These are phyloP conservation scores for Metschnikowia corniflorae DNA, from an alignment of 805 yeast species.

Conservation along the genomic window DNA sequence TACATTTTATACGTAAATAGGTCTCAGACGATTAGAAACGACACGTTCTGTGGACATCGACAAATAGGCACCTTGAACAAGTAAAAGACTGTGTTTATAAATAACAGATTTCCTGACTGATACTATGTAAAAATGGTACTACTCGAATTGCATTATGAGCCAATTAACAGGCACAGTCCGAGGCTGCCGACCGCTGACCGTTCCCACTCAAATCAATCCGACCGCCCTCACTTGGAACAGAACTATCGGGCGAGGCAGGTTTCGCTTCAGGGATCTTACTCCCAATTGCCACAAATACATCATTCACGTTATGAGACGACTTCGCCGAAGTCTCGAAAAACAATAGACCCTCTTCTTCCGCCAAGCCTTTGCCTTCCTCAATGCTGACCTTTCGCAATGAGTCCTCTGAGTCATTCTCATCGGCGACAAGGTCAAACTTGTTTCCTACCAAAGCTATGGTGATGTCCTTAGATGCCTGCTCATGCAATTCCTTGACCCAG, in stretches of 20 bases:
- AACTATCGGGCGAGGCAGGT: conserved; percentile 14
- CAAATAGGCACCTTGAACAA: too few relatives aligned
- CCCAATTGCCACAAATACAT: conserved; percentile 88
- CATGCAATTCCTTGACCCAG: conserved; percentile 77
- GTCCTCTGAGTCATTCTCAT: conserved; percentile 46
- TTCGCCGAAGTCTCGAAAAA: conserved; percentile 96
- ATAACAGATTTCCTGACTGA: too few relatives aligned
- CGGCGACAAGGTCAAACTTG: conserved; percentile 54
- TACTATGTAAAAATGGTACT: too few relatives aligned
- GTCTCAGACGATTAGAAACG: too few relatives aligned
- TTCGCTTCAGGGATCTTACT: conserved; percentile 63
- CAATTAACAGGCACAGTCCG: conserved; percentile 22
- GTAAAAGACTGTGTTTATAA: too few relatives aligned
- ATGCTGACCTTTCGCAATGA: conserved; percentile 70
- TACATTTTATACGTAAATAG: too few relatives aligned
- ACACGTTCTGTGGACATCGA: too few relatives aligned
- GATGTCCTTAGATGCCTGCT: conserved; percentile 71
- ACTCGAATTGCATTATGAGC: too few relatives aligned
- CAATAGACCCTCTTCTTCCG: conserved; percentile 85
- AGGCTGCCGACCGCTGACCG: conserved; percentile 14
- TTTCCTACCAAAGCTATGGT: conserved; percentile 85
- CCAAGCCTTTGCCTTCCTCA: conserved; percentile 83
- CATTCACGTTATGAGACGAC: conserved; percentile 82
- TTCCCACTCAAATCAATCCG: conserved; percentile 34
- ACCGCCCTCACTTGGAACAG: conserved; percentile 15